A percentile compares a stretch with the other conserved stretches of the same genome.
Evolutionary conservation across 169 alveolate genomes (phyloP).

Genomic region (Babesia caballi): DNA sequence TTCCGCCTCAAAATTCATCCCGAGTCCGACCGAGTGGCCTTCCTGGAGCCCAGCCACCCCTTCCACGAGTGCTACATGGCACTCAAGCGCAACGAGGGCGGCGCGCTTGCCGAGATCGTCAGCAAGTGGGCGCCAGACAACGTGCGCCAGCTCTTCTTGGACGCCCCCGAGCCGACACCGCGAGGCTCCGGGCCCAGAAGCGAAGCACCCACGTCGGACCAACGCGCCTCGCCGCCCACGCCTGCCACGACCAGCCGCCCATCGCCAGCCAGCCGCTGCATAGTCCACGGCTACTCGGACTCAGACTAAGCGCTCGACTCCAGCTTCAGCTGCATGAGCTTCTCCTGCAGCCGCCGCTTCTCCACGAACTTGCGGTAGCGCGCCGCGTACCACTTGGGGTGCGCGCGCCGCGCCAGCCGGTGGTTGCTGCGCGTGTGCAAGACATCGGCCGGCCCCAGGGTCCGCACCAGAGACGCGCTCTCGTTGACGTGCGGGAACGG

Average conservation of each 20-base stretch:
- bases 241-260: background rate
- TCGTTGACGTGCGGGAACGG: conserved; percentile 78
- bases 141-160: background rate
- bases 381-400: conserved; percentile 73
- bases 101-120: background rate
- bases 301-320: conserved; percentile 39
- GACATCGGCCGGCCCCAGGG: conserved; percentile 63
- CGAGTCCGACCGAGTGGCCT: conserved; percentile 18
- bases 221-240: background rate
- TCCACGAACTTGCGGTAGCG: conserved; percentile 55
- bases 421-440: conserved; percentile 66
- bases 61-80: conserved; percentile 21
- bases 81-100: conserved; percentile 10
- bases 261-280: background rate
- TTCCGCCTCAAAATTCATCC: conserved; percentile 51
- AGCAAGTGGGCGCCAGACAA: background rate
- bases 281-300: conserved; percentile 52
- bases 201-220: background rate
- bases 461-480: conserved; percentile 69
- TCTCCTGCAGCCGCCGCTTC: conserved; percentile 31
- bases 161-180: background rate
- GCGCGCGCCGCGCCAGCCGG: conserved; percentile 68
- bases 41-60: conserved; percentile 36
- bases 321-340: conserved; percentile 38
- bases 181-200: background rate